phyloP scores from a whole-genome alignment of 768 basidiomycete genomes.

The Lentinula guzmanii region DNA sequence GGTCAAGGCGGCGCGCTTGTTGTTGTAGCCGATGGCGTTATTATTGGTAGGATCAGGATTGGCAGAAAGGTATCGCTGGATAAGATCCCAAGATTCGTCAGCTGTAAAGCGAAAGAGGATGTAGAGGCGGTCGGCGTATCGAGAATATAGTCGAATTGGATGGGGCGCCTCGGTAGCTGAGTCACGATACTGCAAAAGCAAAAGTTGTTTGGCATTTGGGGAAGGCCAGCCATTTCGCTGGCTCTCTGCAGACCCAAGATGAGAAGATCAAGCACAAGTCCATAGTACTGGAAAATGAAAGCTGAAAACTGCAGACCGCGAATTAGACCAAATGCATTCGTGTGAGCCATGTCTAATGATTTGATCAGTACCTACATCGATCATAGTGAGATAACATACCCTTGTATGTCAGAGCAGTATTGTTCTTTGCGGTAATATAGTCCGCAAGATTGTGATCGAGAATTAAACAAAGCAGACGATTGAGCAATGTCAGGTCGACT shows the following conservation, averaged over 20 bases:
- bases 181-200: constrained; percentile 83
- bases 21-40: constrained; percentile 98
- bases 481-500: constrained; percentile 93
- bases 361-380: background rate
- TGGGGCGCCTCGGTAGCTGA: constrained; percentile 93
- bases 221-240: constrained; percentile 98
- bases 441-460: constrained; percentile 98
- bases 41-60: constrained; percentile 99
- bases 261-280: constrained; percentile 89
- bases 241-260: constrained; percentile 97
- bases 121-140: constrained; percentile 93
- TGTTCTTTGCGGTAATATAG: constrained; percentile 99
- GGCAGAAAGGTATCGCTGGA: constrained; percentile 94
- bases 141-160: constrained; percentile 96
- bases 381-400: constrained; percentile 22
- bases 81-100: constrained; percentile 97
- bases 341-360: constrained; percentile 82
- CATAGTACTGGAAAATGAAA: constrained; percentile 99
- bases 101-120: constrained; percentile 97
- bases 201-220: constrained; percentile 98
- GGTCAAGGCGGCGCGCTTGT: constrained; percentile 56
- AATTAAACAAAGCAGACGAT: constrained; percentile 92
- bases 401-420: constrained; percentile 91
- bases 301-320: constrained; percentile 97
- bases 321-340: constrained; percentile 95